Conservation (phyloP, 2,329 filamentous ascomycete genomes). For the Aspergillus quadrilineatus region DNA sequence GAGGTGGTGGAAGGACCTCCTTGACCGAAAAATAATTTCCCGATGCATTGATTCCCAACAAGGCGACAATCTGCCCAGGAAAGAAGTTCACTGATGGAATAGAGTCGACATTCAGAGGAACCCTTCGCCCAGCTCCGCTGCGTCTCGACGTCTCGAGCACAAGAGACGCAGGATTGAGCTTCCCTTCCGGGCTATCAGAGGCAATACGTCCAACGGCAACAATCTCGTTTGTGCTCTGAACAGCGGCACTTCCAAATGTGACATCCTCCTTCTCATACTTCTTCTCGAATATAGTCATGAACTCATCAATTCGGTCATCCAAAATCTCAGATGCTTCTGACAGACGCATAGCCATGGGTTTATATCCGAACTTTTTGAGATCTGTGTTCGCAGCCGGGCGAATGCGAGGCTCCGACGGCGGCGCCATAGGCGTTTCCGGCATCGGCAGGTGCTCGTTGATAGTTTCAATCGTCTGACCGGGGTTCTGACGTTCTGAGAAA, state of each 20-base stretch:
- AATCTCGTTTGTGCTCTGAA: constrained; percentile 79
- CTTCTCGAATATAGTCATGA: constrained; percentile 69
- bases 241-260: constrained; percentile 82
- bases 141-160: constrained; percentile 85
- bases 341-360: constrained; percentile 90
- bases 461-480: constrained; percentile 78
- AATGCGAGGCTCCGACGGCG: constrained; percentile 73
- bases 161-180: constrained; percentile 78
- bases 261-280: constrained; percentile 74
- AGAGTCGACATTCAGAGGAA: constrained; percentile 73
- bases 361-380: constrained; percentile 86
- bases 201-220: constrained; percentile 90
- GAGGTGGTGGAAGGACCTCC: constrained; percentile 72
- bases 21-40: constrained; percentile 79
- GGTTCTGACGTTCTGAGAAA: constrained; percentile 74
- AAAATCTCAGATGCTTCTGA: constrained; percentile 90
- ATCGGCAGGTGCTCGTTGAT: constrained; percentile 73
- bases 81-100: constrained; percentile 78
- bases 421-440: constrained; percentile 68
- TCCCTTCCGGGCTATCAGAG: constrained; percentile 80
- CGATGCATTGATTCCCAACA: constrained; percentile 82
- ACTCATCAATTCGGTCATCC: constrained; percentile 93
- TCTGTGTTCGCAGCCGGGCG: constrained; percentile 84
- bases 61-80: constrained; percentile 87
- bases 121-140: constrained; percentile 75